These are phyloP conservation scores for Penicillium sp. DNA, from an alignment of 2,329 filamentous ascomycete genomes.

Conservation along the genomic window DNA sequence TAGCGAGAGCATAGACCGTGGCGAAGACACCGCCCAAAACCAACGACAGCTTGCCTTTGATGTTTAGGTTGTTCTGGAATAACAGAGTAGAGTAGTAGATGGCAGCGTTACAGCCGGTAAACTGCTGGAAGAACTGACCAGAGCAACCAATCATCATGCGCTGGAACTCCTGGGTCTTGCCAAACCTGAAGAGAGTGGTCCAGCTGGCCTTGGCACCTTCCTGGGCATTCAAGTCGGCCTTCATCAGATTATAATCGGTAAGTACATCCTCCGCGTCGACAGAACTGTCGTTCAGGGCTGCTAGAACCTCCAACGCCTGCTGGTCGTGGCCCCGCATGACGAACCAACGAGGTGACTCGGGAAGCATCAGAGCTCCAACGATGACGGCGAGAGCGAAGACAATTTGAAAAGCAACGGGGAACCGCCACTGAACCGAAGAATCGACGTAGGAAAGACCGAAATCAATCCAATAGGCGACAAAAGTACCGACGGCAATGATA, in stretches of 20 bases:
- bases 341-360: conserved; percentile 56
- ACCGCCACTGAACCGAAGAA: conserved; percentile 40
- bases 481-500: conserved; percentile 30
- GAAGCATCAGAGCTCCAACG: conserved; percentile 34
- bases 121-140: conserved; percentile 41
- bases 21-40: conserved; percentile 27
- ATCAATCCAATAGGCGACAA: conserved; percentile 35
- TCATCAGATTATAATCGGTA: conserved; percentile 38
- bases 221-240: conserved; percentile 42
- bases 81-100: conserved; percentile 46
- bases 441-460: conserved; percentile 34
- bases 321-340: conserved; percentile 51
- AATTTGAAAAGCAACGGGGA: conserved; percentile 49
- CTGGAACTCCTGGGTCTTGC: conserved; percentile 31
- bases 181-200: conserved; percentile 25
- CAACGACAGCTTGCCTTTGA: conserved; percentile 18
- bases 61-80: conserved; percentile 41
- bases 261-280: conserved; percentile 37
- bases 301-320: conserved; percentile 48
- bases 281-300: conserved; percentile 40
- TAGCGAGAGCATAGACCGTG: conserved; percentile 27
- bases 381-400: conserved; percentile 35
- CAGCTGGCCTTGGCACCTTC: conserved; percentile 33
- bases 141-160: conserved; percentile 31
- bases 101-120: conserved; percentile 46